Evolutionary conservation across 805 yeast genomes (phyloP), one percentile per base, ranked within the genome.

Genomic region (Torulaspora quercuum): DNA sequence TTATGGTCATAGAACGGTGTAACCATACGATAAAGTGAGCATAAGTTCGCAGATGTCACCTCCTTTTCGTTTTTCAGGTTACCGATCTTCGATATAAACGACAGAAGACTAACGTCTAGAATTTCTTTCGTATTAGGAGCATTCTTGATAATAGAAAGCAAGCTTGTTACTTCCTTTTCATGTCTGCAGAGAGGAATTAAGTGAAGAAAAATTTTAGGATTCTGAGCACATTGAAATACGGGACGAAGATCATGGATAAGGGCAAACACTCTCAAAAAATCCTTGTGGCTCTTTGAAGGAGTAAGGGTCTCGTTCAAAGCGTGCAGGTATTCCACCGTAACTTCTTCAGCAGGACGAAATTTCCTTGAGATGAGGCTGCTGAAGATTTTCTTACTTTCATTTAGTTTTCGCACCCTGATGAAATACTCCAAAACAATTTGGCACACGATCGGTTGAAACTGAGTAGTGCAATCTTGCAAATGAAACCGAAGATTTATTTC

Each of bases 171-270:
- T 30, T 57, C 61, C 13, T 44, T 39, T 23, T 34, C 40, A 33
- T 52, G 53, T n/a, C 47, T 25, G 45, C 58, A 54, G 26, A 46
- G 38, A 6, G 50, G 43, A 19, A 55, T 41, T 19, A 50, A 32
- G 13, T 36, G 40, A 9, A 40, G 30, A 6, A 52, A 42, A 6
- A 47, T 30, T 7, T 23, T 19, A 3, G 49, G 36, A 1, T 44
- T 35, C 24, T 44, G 40, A 9, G 39, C 32, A 7, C 44, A 32
- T 16, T 43, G 33, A n/a, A 59, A 42, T 13, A 53, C 25, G 3
- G 49, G 42, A 8, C 42, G 41, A 22, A 59, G 36, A 33, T 49
- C 51, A 10, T 54, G 39, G 4, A 55, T 39, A 29, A 41, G 45
- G n/a, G 45, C 41, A 26, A 46, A 42, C 33, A 39, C 50, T 29